Base-by-base conservation (phyloP, 306 rosid species). In the Sicyos edulis region DNA sequence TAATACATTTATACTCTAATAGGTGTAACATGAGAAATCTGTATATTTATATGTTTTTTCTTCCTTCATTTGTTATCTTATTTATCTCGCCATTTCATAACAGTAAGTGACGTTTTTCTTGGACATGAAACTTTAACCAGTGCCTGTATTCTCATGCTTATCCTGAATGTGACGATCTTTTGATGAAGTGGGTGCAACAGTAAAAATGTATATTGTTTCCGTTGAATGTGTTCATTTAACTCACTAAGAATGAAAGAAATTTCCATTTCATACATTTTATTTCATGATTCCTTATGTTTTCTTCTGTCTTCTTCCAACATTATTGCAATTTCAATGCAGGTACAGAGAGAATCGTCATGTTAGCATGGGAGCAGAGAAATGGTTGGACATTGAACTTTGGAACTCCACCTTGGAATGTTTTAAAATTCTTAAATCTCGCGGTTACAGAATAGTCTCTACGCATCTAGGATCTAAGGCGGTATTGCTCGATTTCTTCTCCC, bases 341-440 rank as follows among this genome's bases (percentile, higher is more conserved):
- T 92, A 88, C 71, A 92, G 85, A 79, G 96, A 90, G 45, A 92
- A 90, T 79, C 96, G 96, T 14, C 97, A 93, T 82, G 98, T 90
- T 40, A 93, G 98, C 90, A 93, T 88, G 98, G 98, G 98, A 55
- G 97, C 96, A 0, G 98, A 93, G 89, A 90, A 93, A 86, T 93
- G 98, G 98, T 80, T 93, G 86, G 98, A 93, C 80, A 93, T 93
- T 82, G 98, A 90, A 78, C 76, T 93, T 17, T 93, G 98, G 98
- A 86, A 85, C 83, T 78, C 97, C 75, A 50, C 85, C 4, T 60
- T 75, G 75, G 96, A 88, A 51, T 93, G 97, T 85, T 93, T 90
- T 76, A 61, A 80, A 73, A 82, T 72, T 72, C 81, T 93, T 65
- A 88, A 81, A 74, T 87, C 85, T 3, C 95, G 97, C 13, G 97